These are phyloP conservation scores for Trichocladium antarcticum DNA, from an alignment of 495 filamentous ascomycete genomes.

Conservation along the genomic window DNA sequence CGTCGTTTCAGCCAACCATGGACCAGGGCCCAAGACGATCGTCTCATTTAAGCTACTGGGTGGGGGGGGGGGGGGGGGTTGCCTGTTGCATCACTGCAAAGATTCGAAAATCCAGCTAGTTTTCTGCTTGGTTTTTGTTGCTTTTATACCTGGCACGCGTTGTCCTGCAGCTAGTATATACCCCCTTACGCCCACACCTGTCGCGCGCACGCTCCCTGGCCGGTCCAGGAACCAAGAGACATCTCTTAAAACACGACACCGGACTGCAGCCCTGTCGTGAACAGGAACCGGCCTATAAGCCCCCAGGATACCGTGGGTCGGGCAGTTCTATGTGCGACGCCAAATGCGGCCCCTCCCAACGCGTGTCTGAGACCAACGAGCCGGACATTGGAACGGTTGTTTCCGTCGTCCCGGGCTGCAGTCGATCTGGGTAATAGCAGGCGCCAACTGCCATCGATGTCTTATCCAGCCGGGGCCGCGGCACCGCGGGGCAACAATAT, in stretches of 20 bases:
- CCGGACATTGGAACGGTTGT: conserved; percentile 3
- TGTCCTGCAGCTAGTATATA: background rate
- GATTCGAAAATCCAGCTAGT: conserved; percentile 13
- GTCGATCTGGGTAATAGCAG: conserved; percentile 8
- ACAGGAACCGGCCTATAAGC: conserved; percentile 1
- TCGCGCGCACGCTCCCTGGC: background rate
- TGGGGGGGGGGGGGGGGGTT: conserved; percentile 14
- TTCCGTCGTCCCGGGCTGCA: background rate
- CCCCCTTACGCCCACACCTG: background rate
- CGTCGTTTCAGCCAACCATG: conserved; percentile 25
- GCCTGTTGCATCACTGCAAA: conserved; percentile 13
- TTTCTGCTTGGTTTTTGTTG: too few relatives aligned
- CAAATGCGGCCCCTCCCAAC: conserved; percentile 15
- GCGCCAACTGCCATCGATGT: conserved; percentile 4
- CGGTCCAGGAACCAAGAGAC: background rate
- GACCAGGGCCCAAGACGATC: conserved; percentile 20
- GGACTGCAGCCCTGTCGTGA: background rate
- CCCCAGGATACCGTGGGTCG: conserved; percentile 2
- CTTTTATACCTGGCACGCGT: background rate
- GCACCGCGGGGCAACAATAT: conserved; percentile 15
- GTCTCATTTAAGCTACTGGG: conserved; percentile 25
- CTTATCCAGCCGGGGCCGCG: conserved; percentile 21
- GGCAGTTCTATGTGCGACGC: conserved; percentile 20
- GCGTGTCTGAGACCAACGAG: conserved; percentile 5
- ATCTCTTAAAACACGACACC: background rate